phyloP scores from a whole-genome alignment of 176 grass and related monocot genomes.

The Avena insularis region DNA sequence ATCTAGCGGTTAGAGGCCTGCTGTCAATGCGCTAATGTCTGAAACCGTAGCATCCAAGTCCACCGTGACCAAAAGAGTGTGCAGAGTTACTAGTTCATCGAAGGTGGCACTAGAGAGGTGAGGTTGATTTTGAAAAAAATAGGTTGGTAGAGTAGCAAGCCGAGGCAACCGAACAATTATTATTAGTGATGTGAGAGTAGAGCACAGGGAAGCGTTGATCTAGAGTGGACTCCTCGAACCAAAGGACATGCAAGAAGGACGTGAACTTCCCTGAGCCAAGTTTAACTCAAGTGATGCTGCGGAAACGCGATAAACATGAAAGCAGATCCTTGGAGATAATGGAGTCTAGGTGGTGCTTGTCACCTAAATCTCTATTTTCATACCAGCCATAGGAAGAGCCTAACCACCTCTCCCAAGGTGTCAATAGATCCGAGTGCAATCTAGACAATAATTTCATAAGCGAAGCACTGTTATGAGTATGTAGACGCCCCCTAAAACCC shows the following conservation, averaged over 20 bases:
- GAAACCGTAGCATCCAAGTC: too few species aligned
- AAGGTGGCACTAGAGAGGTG: too few species aligned
- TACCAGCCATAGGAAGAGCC: background rate
- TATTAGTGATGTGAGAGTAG: background rate
- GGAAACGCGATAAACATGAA: background rate
- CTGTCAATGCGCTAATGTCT: too few species aligned
- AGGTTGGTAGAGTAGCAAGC: too few species aligned
- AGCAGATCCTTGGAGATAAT: background rate
- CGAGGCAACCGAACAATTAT: background rate
- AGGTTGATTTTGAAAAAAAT: too few species aligned
- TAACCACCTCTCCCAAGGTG: background rate
- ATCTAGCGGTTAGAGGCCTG: too few species aligned
- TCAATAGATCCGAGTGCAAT: accelerated
- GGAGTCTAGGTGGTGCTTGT: accelerated
- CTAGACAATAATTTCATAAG: background rate
- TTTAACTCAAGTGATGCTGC: background rate
- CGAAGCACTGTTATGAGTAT: background rate
- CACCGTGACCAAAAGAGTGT: too few species aligned
- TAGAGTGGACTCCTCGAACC: background rate
- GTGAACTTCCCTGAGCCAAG: background rate
- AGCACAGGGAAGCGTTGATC: background rate
- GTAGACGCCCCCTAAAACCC: background rate
- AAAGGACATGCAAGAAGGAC: background rate
- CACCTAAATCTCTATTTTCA: background rate
- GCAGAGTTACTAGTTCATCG: too few species aligned